phyloP scores from a whole-genome alignment of 768 basidiomycete species.

The Floccularia luteovirens region DNA sequence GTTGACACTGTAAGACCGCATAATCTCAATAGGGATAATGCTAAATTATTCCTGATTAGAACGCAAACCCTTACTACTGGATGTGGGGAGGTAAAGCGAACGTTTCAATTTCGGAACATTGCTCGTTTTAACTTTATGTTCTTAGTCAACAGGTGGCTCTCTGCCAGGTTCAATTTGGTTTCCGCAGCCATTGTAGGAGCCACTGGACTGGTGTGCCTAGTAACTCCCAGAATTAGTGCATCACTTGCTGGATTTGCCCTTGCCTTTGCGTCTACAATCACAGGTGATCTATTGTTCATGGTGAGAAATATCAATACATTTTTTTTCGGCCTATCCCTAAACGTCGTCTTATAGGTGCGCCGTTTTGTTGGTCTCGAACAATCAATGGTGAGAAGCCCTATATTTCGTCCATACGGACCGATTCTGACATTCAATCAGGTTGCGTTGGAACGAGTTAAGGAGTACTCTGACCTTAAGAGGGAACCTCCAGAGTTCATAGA shows the following conservation, averaged over 20 bases:
- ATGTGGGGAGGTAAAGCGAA: constrained; percentile 74
- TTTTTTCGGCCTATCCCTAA: neutral
- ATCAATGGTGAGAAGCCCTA: constrained; percentile 60
- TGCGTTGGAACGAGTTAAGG: constrained; percentile 84
- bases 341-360: constrained; percentile 36
- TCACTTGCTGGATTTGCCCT: constrained; percentile 83
- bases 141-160: constrained; percentile 85
- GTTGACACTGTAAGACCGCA: constrained; percentile 61
- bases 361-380: constrained; percentile 87
- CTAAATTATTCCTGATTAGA: constrained; percentile 17
- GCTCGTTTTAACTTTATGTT: neutral
- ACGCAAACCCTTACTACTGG: constrained; percentile 79
- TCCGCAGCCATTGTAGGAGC: constrained; percentile 68
- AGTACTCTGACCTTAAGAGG: constrained; percentile 72
- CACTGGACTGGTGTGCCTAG: constrained; percentile 58
- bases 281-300: constrained; percentile 62
- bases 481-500: constrained; percentile 85
- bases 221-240: constrained; percentile 68
- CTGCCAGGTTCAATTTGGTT: constrained; percentile 79
- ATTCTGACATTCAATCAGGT: constrained; percentile 34
- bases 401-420: neutral
- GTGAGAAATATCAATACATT: constrained; percentile 19
- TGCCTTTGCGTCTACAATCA: constrained; percentile 75
- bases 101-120: neutral
- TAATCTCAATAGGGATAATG: constrained; percentile 1